phyloP scores from a whole-genome alignment of 306 rosid species.

The Gleditsia sinensis region DNA sequence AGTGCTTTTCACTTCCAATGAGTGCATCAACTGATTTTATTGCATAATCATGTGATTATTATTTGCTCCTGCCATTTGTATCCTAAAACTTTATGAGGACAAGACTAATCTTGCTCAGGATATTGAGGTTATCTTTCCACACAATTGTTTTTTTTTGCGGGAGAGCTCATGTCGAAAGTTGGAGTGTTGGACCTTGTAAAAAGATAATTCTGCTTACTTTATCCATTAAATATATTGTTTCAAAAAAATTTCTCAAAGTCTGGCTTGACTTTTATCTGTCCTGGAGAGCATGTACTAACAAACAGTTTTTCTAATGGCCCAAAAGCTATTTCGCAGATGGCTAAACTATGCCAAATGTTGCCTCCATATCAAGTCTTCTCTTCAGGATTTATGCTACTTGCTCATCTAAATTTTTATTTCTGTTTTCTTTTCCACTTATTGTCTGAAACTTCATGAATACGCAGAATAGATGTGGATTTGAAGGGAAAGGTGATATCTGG shows the following conservation, averaged over 20 bases:
- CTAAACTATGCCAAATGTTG: not conserved
- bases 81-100: no score
- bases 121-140: no score
- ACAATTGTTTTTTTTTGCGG: no score
- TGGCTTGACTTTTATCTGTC: not conserved
- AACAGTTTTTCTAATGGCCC: not conserved
- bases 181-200: not conserved
- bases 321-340: conserved; percentile 4
- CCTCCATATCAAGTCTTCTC: conserved; percentile 3
- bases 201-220: not conserved
- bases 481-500: conserved; percentile 91
- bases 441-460: conserved; percentile 32
- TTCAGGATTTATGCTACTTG: conserved; percentile 12
- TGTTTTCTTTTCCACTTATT: conserved; percentile 20
- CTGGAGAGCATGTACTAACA: not conserved
- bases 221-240: not conserved
- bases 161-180: not conserved
- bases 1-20: not conserved
- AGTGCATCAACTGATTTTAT: not conserved
- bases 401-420: not conserved
- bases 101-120: no score
- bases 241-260: not conserved
- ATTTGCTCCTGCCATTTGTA: no score
- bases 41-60: not conserved
- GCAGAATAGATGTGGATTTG: conserved; percentile 98